Evolutionary conservation across 257 asterid species (phyloP), one percentile per base, ranked within the genome.

Genomic region (Perilla frutescens): DNA sequence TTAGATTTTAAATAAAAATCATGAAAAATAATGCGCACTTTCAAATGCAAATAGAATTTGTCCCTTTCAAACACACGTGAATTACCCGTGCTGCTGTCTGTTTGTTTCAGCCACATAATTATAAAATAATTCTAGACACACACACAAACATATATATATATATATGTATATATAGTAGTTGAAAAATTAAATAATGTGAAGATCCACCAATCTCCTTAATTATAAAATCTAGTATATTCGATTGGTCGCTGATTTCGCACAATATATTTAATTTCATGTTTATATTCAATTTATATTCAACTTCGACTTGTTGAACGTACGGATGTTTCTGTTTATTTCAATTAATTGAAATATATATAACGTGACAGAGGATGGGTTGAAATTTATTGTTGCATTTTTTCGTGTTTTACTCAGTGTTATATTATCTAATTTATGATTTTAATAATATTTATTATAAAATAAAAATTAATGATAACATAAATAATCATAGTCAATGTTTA

Each of bases 61-160:
- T 54, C 60, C 60, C 60, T 32, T 59, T 59, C 65, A 59, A 6
- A 4, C 29, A 59, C 65, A 59, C 48, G 55, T 63, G 69, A 63
- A 8, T 26, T 41, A 9, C 69, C 14, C 69, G 54, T 43, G 55
- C 14, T 44, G 11, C 3, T 63, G 69, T 63, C 54, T 63, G 40
- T 8, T 43, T 43, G 20, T 63, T 63, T 63, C 20, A 36, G 37
- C 20, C 34, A 43, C 39, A 14, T 2, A 60, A 36, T 36, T 12
- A 60, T 12, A 59, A 11, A 34, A 2, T 31, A 2, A 60, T 36
- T 55, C 4, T 32, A 54, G 10, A 12, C 20, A 55, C 26, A 20
- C 26, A 20, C 26, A 20, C 26, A 20, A 0, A 20, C 26, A 20
- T 1, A 20, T 20, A 20, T 20, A 20, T 20, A 1, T 20, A 1